Conservation (phyloP, 257 asterid species). For the Hygrophila difformis region DNA sequence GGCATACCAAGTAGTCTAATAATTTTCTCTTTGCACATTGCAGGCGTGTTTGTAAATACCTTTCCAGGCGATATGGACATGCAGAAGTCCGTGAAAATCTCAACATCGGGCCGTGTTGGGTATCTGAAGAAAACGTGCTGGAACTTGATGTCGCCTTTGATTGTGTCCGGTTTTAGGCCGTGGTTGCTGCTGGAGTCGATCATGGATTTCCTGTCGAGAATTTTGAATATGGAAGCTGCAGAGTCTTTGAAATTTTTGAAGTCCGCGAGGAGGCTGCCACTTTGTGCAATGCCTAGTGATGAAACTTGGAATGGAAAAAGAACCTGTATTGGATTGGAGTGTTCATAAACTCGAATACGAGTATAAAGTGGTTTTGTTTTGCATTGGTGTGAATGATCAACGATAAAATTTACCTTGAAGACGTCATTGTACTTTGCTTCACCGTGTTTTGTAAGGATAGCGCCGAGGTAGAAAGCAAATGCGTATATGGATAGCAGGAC, state of each 20-base stretch:
- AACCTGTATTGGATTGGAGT: constrained; percentile 41
- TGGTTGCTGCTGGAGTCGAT: constrained; percentile 69
- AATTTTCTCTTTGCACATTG: no score
- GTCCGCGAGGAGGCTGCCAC: no score
- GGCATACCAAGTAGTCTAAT: no score
- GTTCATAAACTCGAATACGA: background rate
- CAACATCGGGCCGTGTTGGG: constrained; percentile 78
- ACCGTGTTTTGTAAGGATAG: constrained; percentile 59
- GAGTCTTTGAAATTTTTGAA: constrained; percentile 79
- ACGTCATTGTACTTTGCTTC: constrained; percentile 26
- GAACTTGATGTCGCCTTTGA: constrained; percentile 68
- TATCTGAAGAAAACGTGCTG: constrained; percentile 63
- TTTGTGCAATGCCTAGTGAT: no score
- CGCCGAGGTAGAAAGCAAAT: constrained; percentile 81
- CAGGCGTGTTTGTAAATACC: no score
- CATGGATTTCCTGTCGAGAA: constrained; percentile 60
- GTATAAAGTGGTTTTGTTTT: no score
- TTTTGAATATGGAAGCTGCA: constrained; percentile 68
- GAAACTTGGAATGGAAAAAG: constrained; percentile 85
- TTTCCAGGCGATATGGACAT: constrained; percentile 56
- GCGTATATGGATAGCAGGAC: constrained; percentile 59
- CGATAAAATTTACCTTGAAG: background rate
- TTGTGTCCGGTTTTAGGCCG: constrained; percentile 49
- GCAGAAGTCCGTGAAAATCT: constrained; percentile 51
- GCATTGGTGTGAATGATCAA: no score